These are phyloP conservation scores for Powellomyces hirtus DNA, from an alignment of 192 early-diverging fungal species.

Conservation along the genomic window DNA sequence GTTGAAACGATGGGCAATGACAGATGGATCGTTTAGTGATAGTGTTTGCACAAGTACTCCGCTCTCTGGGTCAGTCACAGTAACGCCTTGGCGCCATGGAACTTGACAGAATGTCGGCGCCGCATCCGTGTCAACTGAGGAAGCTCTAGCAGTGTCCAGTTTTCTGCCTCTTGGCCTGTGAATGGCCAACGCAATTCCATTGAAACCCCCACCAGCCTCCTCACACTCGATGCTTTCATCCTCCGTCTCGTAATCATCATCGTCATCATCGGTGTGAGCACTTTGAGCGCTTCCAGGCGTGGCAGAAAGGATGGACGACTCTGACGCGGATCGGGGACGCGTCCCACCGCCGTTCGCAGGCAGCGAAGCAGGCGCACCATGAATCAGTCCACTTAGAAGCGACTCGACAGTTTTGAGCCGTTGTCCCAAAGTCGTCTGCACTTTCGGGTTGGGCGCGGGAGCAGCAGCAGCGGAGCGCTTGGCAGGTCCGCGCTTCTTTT, in stretches of 20 bases:
- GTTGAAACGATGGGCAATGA: constrained; percentile 33
- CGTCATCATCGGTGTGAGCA: constrained; percentile 16
- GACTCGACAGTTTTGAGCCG: constrained; percentile 36
- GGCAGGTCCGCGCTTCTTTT: constrained; percentile 40
- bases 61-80: constrained; percentile 25
- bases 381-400: constrained; percentile 29
- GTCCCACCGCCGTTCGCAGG: background rate
- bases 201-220: constrained; percentile 23
- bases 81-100: constrained; percentile 23
- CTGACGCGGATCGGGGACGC: constrained; percentile 2
- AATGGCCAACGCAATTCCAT: constrained; percentile 44
- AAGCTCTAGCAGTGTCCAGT: background rate
- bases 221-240: constrained; percentile 5
- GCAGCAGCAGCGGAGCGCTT: constrained; percentile 7
- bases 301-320: constrained; percentile 1
- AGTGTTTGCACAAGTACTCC: constrained; percentile 20
- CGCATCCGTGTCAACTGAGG: background rate
- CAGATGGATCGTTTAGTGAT: constrained; percentile 14
- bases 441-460: background rate
- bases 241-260: constrained; percentile 4
- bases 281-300: background rate
- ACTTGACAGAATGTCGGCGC: constrained; percentile 31
- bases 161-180: constrained; percentile 23
- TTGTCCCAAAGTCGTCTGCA: constrained; percentile 23
- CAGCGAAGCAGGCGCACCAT: constrained; percentile 1